Conservation (phyloP, 352 stramenopile species). For the Globisporangium polare region DNA sequence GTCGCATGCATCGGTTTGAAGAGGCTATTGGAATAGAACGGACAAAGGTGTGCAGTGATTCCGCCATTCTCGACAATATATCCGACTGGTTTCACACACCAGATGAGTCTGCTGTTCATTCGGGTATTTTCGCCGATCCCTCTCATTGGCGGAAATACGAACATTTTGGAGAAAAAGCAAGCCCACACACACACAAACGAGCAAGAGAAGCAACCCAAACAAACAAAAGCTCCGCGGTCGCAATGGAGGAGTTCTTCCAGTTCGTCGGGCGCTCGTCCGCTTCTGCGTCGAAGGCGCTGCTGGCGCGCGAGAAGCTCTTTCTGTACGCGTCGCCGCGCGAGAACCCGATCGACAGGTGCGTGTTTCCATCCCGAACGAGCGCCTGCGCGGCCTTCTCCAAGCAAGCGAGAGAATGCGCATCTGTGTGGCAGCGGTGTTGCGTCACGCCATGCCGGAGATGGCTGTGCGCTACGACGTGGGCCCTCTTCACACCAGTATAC, state of each 20-base stretch:
- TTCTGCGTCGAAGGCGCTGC: constrained; percentile 18
- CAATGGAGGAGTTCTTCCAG: constrained; percentile 78
- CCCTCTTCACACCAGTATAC: not conserved
- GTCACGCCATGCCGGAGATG: not conserved
- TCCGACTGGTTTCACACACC: no score
- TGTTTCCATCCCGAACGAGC: not conserved
- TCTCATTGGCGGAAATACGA: no score
- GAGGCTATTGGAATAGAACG: not conserved
- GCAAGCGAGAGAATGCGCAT: not conserved
- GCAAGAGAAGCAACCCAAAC: not conserved
- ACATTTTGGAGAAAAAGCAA: no score
- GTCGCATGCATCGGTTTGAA: not conserved
- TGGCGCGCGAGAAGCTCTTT: constrained; percentile 47
- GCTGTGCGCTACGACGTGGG: not conserved
- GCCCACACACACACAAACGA: no score
- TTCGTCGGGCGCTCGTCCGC: constrained; percentile 40
- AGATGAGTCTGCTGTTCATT: no score
- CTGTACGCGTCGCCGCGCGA: constrained; percentile 63
- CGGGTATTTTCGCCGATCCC: no score
- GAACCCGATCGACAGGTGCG: constrained; percentile 46
- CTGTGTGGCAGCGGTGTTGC: not conserved
- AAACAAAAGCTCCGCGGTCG: no score
- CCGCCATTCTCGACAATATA: no score
- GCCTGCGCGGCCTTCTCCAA: not conserved
- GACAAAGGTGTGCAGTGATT: no score